Base-by-base conservation (phyloP, 2,329 filamentous ascomycete genomes). In the Aspergillus fumigatiaffinis region DNA sequence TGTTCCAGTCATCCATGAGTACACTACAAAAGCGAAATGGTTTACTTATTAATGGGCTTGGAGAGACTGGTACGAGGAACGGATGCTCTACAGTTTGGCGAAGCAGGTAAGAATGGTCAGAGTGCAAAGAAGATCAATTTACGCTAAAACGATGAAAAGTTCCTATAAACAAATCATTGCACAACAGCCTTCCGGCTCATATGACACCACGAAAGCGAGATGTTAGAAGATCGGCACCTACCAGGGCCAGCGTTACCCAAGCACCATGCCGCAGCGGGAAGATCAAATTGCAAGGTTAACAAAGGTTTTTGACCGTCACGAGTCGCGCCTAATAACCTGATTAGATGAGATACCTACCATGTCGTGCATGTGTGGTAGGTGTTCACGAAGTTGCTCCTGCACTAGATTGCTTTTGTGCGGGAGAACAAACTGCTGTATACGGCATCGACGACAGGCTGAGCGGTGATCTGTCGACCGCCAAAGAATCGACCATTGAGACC, bases 401-500 rank as follows among this genome's bases (percentile, higher is more conserved):
- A 56, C 58, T 79, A 92, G 68, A 92, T 90, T 75, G 89, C 89
- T 77, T 89, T 89, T 68, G 89, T 90, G 75, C 90, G 88, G 77
- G 89, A 90, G 82, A 94, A 96, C 78, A 96, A 86, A 83, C 90
- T 95, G 86, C 91, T 94, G 86, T 97, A 99, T 79, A 99, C 91
- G 71, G 93, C 93, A 78, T 99, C 94, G 76, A 97, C 93, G 79
- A 99, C 91, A 75, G 92, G 94, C 64, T 92, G 89, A 68, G 93
- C 94, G 73, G 90, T 93, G 76, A 99, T 96, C 82, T 91, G 91
- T 71, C 88, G 86, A 70, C 91, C 91, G 72, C 91, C 94, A 77
- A 99, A 99, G 77, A 90, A 96, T 73, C 94, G 88, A 71, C 94
- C 94, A 76, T 99, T 97, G 62, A 99, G 86, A 71, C 94, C 94